phyloP scores from a whole-genome alignment of 1,284 basidiomycete genomes.

The Pyrrhoderma lamaoense region DNA sequence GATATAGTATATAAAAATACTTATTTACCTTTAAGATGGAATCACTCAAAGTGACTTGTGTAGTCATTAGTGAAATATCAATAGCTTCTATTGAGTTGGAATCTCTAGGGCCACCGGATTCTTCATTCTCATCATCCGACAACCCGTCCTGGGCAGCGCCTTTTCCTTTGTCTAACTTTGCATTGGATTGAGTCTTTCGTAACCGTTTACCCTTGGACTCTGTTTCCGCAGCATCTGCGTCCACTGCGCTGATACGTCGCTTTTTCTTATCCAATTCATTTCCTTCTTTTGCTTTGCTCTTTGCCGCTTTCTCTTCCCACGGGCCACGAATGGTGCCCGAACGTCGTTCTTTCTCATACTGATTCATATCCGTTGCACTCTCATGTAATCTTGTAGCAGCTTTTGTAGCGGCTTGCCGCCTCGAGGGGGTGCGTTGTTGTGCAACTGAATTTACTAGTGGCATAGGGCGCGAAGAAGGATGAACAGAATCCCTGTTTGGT shows the following conservation, averaged over 20 bases:
- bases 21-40: slow-evolving; percentile 45
- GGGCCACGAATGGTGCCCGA: slow-evolving; percentile 27
- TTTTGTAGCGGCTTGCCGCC: slow-evolving; percentile 56
- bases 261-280: slow-evolving; percentile 10
- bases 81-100: slow-evolving; percentile 1
- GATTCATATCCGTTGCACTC: slow-evolving; percentile 70
- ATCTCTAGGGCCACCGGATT: slow-evolving; percentile 3
- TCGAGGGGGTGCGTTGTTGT: slow-evolving; percentile 25
- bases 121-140: slow-evolving; percentile 20
- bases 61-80: slow-evolving; percentile 38
- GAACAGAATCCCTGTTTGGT: neutral
- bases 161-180: slow-evolving; percentile 18
- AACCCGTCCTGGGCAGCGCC: slow-evolving; percentile 14
- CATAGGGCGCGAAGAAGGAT: too few species aligned
- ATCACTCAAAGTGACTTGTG: slow-evolving; percentile 47
- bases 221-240: slow-evolving; percentile 20
- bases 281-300: slow-evolving; percentile 21
- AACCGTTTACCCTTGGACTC: slow-evolving; percentile 22
- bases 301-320: slow-evolving; percentile 23
- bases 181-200: slow-evolving; percentile 4
- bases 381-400: slow-evolving; percentile 55
- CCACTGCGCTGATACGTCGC: slow-evolving; percentile 18
- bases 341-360: slow-evolving; percentile 60
- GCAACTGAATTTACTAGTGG: neutral
- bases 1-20: neutral